Conservation (phyloP, 2,329 filamentous ascomycete species). For the Trichoderma citrinoviride region DNA sequence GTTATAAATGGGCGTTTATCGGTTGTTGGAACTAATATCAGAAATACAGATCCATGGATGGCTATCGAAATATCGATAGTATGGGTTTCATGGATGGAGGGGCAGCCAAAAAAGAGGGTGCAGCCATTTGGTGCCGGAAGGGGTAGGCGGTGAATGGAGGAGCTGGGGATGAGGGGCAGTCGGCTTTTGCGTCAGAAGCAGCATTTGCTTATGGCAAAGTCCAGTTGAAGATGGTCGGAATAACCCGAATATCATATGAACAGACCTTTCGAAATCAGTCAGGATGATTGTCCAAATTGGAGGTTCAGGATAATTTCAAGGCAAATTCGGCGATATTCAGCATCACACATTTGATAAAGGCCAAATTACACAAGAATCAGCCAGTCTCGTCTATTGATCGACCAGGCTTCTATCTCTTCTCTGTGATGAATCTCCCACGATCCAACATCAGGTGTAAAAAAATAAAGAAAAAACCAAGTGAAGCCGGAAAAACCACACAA, state of each 20-base stretch:
- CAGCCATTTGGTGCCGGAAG: slow-evolving; percentile 18
- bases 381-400: neutral
- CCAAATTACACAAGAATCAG: neutral
- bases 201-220: neutral
- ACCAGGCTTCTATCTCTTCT: neutral
- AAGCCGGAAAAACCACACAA: slow-evolving; percentile 20
- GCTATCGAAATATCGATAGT: neutral
- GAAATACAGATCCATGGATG: neutral
- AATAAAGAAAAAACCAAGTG: neutral
- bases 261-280: no score
- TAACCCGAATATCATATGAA: no score
- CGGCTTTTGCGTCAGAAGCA: neutral
- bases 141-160: slow-evolving; percentile 27
- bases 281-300: no score
- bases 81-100: slow-evolving; percentile 25
- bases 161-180: neutral
- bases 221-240: no score
- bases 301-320: no score
- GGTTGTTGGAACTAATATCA: no score
- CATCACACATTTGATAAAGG: neutral
- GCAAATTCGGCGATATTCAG: neutral
- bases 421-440: neutral
- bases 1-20: no score
- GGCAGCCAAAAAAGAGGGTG: slow-evolving; percentile 19
- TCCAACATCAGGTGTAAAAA: slow-evolving; percentile 8